Evolutionary conservation across 805 yeast genomes (phyloP).

Genomic region (Kuraishia piskuri): DNA sequence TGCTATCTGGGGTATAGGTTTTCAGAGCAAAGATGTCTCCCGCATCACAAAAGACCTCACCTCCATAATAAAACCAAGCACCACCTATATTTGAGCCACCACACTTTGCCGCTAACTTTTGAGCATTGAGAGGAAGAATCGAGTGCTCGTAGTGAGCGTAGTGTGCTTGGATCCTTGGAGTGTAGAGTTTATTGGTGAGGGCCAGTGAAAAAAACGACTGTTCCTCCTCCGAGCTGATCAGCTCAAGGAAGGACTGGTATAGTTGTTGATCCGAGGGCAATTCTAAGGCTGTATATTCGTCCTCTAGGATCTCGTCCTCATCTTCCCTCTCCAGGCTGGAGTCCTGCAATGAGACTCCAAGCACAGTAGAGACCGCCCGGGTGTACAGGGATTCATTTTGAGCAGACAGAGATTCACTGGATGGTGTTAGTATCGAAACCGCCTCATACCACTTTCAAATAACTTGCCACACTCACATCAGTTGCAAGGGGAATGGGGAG

Average conservation of each 20-base stretch:
- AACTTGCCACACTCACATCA: slow-evolving; percentile 13
- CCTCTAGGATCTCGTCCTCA: slow-evolving; percentile 19
- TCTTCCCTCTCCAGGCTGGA: slow-evolving; percentile 19
- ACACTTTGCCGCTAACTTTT: slow-evolving; percentile 12
- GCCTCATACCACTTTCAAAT: background rate
- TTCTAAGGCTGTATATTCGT: slow-evolving; percentile 8
- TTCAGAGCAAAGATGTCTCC: slow-evolving; percentile 77
- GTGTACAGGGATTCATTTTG: slow-evolving; percentile 27
- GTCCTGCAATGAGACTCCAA: slow-evolving; percentile 10
- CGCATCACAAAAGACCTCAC: slow-evolving; percentile 49
- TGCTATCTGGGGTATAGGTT: slow-evolving; percentile 28
- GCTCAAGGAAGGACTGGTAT: slow-evolving; percentile 13
- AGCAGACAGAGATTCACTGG: slow-evolving; percentile 28
- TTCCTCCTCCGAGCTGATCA: slow-evolving; percentile 8
- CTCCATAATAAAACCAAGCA: slow-evolving; percentile 44
- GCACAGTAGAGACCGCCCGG: slow-evolving; percentile 20
- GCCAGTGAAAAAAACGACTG: slow-evolving; percentile 29
- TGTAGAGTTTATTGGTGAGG: slow-evolving; percentile 35
- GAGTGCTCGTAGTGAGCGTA: slow-evolving; percentile 37
- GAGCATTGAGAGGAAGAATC: slow-evolving; percentile 25
- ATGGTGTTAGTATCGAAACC: background rate
- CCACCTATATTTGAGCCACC: slow-evolving; percentile 9
- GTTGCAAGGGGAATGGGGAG: slow-evolving; percentile 32
- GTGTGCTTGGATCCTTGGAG: slow-evolving; percentile 63
- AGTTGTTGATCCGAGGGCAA: slow-evolving; percentile 16